phyloP scores from a whole-genome alignment of 2,329 filamentous ascomycete genomes.

The Blastomyces silverae region DNA sequence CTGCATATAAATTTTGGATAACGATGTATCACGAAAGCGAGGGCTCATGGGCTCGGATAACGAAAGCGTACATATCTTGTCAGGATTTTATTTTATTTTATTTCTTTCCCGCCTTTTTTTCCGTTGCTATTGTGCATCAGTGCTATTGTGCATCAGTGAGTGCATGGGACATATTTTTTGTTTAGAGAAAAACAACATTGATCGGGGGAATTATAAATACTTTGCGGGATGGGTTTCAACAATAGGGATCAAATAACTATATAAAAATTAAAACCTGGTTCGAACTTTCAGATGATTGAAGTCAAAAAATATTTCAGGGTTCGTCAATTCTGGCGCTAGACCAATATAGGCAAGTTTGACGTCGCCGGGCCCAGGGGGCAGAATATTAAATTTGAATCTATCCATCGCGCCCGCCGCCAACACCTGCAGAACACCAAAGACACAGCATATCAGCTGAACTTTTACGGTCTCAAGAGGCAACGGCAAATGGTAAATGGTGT shows the following conservation, averaged over 20 bases:
- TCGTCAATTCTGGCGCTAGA: neutral
- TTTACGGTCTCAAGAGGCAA: neutral
- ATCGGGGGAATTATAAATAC: neutral
- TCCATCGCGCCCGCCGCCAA: neutral
- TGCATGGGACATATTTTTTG: neutral
- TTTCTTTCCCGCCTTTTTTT: neutral
- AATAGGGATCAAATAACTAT: neutral
- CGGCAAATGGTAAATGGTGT: neutral
- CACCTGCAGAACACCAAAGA: neutral
- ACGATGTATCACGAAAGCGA: conserved; percentile 3
- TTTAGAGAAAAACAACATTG: neutral
- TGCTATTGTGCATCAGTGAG: neutral
- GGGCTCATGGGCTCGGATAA: conserved; percentile 1
- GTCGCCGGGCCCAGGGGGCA: neutral
- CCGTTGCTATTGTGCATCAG: neutral
- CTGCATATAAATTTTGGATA: neutral
- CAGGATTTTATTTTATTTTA: neutral
- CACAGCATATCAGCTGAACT: neutral
- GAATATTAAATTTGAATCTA: neutral
- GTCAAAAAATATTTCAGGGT: neutral
- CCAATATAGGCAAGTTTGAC: neutral
- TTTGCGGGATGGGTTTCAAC: neutral
- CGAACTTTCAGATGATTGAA: neutral
- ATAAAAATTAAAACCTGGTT: neutral
- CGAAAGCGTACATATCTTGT: neutral